Base-by-base conservation (phyloP, 352 stramenopile genomes). In the Thraustochytrium striatum region DNA sequence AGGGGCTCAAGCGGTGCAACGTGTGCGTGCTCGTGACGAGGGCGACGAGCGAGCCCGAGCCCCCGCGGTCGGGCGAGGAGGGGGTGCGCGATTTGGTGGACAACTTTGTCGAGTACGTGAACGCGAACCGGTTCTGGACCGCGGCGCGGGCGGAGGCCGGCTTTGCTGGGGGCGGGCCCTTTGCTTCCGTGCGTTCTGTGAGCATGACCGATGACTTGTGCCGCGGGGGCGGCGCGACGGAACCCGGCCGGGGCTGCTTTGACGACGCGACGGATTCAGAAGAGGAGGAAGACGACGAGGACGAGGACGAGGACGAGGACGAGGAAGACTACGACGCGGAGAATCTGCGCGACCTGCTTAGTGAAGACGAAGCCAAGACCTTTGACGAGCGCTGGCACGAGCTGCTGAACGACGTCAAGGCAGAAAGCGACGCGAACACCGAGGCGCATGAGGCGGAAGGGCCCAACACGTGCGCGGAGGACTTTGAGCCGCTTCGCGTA, bases 401-500 rank as follows among this genome's bases (percentile, higher is more conserved):
- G 3, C 52, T 61, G 19, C 13, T 36, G 0, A n/a, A 57, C 9
- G 28, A 73, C 9, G 13, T 16, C 55, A 0, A 39, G 21, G 2
- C 32, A 25, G 13, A 61, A 61, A 7, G 28, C 28, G 53, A 61
- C 28, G 52, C 33, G 19, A 33, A 19, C 25, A 19, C 19, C 9
- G 2, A 33, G 7, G 25, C 9, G 58, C 9, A 7, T 13, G 39
- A 44, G 0, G 32, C 8, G 35, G 13, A 28, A n/a, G 7, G 8
- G 8, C 19, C 25, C 35, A 72, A 13, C 32, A 72, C 65, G 19
- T 25, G 44, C 21, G 65, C 65, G 5, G 65, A 75, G 32, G 65
- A 75, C 50, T 75, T 75, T 75, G 65, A 75, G 25, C 65, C 65
- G 9, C 25, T 75, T 39, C 65, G 65, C 47, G 36, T 75, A 11